phyloP scores from a whole-genome alignment of 1,139 yeast species.

The Yamadazyma triangularis region DNA sequence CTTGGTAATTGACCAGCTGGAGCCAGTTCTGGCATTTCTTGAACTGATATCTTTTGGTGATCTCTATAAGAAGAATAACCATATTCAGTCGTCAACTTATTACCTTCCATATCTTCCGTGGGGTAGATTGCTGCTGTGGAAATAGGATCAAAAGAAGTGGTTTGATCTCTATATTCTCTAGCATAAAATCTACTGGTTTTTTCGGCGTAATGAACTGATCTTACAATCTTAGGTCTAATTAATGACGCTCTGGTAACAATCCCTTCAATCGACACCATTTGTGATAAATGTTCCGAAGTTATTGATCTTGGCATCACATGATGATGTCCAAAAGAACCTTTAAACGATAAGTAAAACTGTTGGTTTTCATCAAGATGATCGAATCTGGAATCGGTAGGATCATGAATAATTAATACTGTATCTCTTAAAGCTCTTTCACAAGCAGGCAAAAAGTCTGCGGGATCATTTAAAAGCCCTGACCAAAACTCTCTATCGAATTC shows the following conservation, averaged over 20 bases:
- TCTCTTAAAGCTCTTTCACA: constrained; percentile 85
- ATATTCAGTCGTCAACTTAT: constrained; percentile 82
- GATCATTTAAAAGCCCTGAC: constrained; percentile 68
- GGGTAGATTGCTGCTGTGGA: constrained; percentile 89
- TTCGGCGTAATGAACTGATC: constrained; percentile 94
- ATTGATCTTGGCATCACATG: constrained; percentile 86
- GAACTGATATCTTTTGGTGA: constrained; percentile 89
- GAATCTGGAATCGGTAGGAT: constrained; percentile 48
- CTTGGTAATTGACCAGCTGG: constrained; percentile 98
- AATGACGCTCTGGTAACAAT: constrained; percentile 92
- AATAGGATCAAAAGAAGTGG: constrained; percentile 84
- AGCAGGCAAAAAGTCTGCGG: constrained; percentile 87
- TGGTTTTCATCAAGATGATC: constrained; percentile 54
- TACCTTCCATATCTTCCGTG: constrained; percentile 88
- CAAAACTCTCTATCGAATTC: constrained; percentile 80
- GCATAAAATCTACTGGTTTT: constrained; percentile 80
- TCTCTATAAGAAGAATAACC: constrained; percentile 93
- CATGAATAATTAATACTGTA: constrained; percentile 65
- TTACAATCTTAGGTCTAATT: constrained; percentile 85
- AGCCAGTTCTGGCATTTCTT: constrained; percentile 97
- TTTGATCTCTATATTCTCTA: constrained; percentile 89
- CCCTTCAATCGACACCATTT: constrained; percentile 87
- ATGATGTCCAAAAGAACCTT: constrained; percentile 90
- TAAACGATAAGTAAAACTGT: constrained; percentile 73
- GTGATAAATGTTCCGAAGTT: constrained; percentile 70